Percentiles rank a stretch among this genome's conserved stretches.
phyloP scores from a whole-genome alignment of 2,329 filamentous ascomycete genomes.

The Fusarium sp. region DNA sequence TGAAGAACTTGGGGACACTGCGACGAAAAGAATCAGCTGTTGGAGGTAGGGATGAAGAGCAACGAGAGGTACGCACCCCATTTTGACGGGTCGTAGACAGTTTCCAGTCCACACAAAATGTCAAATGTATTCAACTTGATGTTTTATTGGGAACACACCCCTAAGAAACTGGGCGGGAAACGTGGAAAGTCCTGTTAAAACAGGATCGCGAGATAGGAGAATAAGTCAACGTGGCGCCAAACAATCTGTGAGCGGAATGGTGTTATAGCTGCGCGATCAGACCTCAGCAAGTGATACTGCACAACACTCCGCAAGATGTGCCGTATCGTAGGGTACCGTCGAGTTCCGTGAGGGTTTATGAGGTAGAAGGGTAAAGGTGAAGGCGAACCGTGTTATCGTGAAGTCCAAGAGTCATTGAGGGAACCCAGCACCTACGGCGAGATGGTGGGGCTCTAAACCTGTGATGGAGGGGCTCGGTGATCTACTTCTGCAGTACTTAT shows the following conservation, averaged over 20 bases:
- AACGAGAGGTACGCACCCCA: constrained; percentile 41
- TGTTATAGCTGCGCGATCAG: constrained; percentile 6
- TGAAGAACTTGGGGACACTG: constrained; percentile 87
- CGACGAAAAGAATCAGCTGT: constrained; percentile 25
- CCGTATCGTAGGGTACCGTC: background rate
- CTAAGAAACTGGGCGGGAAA: constrained; percentile 28
- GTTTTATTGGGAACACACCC: constrained; percentile 14
- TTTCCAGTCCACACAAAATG: constrained; percentile 34
- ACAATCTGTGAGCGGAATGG: constrained; percentile 1
- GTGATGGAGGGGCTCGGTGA: constrained; percentile 29
- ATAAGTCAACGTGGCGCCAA: constrained; percentile 22
- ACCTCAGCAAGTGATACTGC: background rate
- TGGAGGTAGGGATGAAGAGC: background rate
- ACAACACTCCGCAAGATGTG: constrained; percentile 10
- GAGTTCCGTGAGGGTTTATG: background rate
- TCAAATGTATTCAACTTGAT: constrained; percentile 7
- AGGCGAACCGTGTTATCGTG: constrained; percentile 34
- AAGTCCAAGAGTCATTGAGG: constrained; percentile 37
- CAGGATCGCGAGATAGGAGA: constrained; percentile 21
- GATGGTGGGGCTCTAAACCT: constrained; percentile 24
- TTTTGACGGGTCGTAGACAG: constrained; percentile 32
- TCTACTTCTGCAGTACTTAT: background rate
- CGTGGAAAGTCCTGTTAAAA: constrained; percentile 32
- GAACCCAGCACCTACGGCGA: constrained; percentile 13
- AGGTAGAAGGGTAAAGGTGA: constrained; percentile 16